Conservation (phyloP, 306 rosid species). For the peach (Prunus persica) region Prunus_persica_NCBIv2 NC_034009.1:44596501-44597000, state of each 20-base stretch:
- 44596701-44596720: too few relatives aligned
- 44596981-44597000: too few relatives aligned
- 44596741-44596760: too few relatives aligned
- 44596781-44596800: background rate
- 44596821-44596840: constrained; percentile 6
- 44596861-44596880: constrained; percentile 9
- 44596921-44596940: background rate
- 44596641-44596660: too few relatives aligned
- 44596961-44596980: too few relatives aligned
- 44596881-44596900: background rate
- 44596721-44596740: too few relatives aligned
- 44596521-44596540: constrained; percentile 9
- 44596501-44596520: constrained; percentile 17
- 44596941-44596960: too few relatives aligned
- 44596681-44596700: too few relatives aligned
- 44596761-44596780: too few relatives aligned
- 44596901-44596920: background rate
- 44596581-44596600: background rate
- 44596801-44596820: constrained; percentile 1
- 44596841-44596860: constrained; percentile 10
- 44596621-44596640: background rate
- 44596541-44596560: constrained; percentile 2
- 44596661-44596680: too few relatives aligned
- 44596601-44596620: constrained; percentile 12
- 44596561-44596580: background rate